Evolutionary conservation across 208 protist genomes (phyloP).

Genomic region (Wallacemonas sp.): DNA sequence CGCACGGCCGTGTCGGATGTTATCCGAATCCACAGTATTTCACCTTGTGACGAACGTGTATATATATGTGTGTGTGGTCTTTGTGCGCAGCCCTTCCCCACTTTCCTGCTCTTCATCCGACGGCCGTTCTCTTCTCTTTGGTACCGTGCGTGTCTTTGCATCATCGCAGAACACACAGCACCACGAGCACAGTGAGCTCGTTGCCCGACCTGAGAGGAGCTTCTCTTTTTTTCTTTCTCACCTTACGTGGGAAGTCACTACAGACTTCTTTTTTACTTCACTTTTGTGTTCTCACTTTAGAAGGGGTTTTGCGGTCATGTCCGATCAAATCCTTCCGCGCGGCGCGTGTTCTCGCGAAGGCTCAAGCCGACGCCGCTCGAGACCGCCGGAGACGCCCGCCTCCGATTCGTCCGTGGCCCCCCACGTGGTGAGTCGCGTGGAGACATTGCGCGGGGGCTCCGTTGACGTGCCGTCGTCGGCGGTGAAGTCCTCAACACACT

Average conservation of each 20-base stretch:
- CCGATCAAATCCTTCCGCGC: conserved; percentile 10
- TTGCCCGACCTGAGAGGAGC: no score
- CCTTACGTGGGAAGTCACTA: no score
- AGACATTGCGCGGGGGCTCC: background rate
- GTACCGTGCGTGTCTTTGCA: no score
- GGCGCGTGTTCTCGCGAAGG: conserved; percentile 3
- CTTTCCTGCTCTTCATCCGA: no score
- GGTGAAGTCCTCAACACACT: conserved; percentile 6
- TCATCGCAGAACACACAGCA: no score
- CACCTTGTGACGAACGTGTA: no score
- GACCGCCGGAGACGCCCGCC: conserved; percentile 2
- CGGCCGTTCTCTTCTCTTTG: no score
- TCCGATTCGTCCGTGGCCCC: background rate
- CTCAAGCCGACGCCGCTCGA: conserved; percentile 18
- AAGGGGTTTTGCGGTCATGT: conserved; percentile 7
- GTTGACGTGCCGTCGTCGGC: background rate
- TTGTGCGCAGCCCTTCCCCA: no score
- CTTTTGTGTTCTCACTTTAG: background rate
- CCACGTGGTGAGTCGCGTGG: background rate
- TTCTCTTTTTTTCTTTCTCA: background rate
- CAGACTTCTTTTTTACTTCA: conserved; percentile 17
- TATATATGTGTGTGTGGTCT: no score
- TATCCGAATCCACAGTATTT: no score
- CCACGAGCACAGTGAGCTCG: no score
- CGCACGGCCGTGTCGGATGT: no score